Percentiles rank a stretch among this genome's conserved stretches.
Evolutionary conservation across 768 basidiomycete species (phyloP).

Genomic region (Boletus insuetus): DNA sequence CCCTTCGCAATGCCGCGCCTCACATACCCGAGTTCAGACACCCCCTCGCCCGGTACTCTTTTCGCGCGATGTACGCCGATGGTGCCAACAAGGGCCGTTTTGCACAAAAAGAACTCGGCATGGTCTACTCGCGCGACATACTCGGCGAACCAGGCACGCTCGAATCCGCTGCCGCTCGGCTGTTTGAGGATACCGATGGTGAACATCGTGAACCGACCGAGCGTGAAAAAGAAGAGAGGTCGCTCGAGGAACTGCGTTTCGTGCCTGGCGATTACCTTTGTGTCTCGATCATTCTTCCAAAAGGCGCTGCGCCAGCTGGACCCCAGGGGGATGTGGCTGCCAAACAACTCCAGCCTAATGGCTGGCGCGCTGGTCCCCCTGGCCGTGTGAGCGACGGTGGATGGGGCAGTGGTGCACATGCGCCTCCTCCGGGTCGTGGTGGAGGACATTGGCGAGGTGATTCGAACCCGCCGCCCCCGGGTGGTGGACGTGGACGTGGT

Average conservation of each 20-base stretch:
- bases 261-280: slow-evolving; percentile 79
- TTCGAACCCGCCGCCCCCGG: slow-evolving; percentile 47
- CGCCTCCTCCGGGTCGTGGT: slow-evolving; percentile 42
- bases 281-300: slow-evolving; percentile 73
- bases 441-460: slow-evolving; percentile 78
- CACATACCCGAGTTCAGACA: slow-evolving; percentile 71
- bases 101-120: slow-evolving; percentile 75
- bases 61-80: slow-evolving; percentile 79
- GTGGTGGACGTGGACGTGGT: slow-evolving; percentile 43
- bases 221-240: slow-evolving; percentile 60
- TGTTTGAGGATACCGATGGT: slow-evolving; percentile 48
- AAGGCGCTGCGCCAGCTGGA: slow-evolving; percentile 45
- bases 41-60: slow-evolving; percentile 78
- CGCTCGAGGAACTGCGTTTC: slow-evolving; percentile 76
- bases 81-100: slow-evolving; percentile 68
- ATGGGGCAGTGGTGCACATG: slow-evolving; percentile 43
- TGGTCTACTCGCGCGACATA: slow-evolving; percentile 81
- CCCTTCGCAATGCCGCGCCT: slow-evolving; percentile 70
- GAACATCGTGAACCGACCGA: slow-evolving; percentile 37
- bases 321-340: slow-evolving; percentile 47
- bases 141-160: slow-evolving; percentile 74
- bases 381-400: slow-evolving; percentile 44
- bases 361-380: slow-evolving; percentile 35
- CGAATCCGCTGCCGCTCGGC: slow-evolving; percentile 53
- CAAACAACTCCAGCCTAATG: slow-evolving; percentile 34